Conservation (phyloP, 2,329 filamentous ascomycete species). For the Aspergillus melleus region DNA sequence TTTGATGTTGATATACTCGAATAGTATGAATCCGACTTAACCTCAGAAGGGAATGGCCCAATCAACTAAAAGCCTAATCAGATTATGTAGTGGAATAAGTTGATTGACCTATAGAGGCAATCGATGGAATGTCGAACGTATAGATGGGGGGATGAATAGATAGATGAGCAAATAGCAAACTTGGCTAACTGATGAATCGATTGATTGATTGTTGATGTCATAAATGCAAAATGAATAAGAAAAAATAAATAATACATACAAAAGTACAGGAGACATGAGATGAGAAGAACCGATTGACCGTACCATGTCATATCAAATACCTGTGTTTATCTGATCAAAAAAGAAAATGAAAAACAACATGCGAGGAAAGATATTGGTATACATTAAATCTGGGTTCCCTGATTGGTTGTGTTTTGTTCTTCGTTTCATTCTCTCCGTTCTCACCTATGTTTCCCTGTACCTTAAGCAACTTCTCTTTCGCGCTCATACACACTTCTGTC, state of each 20-base stretch:
- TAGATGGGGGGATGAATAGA: not conserved
- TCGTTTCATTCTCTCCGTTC: not conserved
- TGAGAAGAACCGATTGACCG: not conserved
- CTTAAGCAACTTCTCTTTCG: not conserved
- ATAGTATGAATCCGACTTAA: no score
- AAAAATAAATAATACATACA: slow-evolving; percentile 1
- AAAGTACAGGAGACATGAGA: not conserved
- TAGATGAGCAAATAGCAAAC: no score
- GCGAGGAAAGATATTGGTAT: slow-evolving; percentile 2
- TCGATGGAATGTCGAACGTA: not conserved
- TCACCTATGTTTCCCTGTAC: not conserved
- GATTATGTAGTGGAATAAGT: no score
- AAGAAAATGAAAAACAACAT: not conserved
- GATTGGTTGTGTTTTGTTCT: not conserved
- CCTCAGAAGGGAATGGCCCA: no score
- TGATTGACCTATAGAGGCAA: not conserved
- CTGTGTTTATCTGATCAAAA: slow-evolving; percentile 16
- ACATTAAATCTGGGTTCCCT: not conserved
- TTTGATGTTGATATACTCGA: no score
- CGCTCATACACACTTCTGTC: not conserved
- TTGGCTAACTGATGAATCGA: no score
- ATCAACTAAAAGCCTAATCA: no score
- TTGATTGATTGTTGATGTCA: not conserved
- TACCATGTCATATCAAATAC: not conserved
- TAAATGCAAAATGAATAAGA: not conserved